Evolutionary conservation across 441 rosid species (phyloP).

Genomic region (Euphorbia schlechtendalii): DNA sequence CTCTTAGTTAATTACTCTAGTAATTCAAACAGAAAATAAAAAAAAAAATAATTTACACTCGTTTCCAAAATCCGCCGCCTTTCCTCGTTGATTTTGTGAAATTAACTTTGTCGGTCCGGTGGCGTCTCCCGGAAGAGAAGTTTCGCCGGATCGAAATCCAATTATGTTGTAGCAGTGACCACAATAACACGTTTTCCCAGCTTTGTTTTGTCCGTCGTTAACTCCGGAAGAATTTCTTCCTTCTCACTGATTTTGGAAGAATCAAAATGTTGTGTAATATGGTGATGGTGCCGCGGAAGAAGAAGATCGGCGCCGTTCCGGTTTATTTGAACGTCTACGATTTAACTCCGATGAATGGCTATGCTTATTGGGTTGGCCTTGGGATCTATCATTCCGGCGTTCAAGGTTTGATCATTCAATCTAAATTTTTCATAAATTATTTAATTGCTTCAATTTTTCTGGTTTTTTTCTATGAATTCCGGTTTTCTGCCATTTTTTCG

Average conservation of each 20-base stretch:
- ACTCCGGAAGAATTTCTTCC: not conserved
- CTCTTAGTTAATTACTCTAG: not conserved
- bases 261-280: slow-evolving; percentile 49
- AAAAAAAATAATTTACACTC: not conserved
- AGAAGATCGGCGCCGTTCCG: slow-evolving; percentile 57
- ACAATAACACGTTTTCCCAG: not conserved
- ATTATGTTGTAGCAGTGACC: not conserved
- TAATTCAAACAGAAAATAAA: too few species aligned
- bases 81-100: too few species aligned
- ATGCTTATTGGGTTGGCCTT: slow-evolving; percentile 94
- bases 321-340: slow-evolving; percentile 91
- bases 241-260: not conserved
- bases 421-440: not conserved
- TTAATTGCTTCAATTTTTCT: not conserved
- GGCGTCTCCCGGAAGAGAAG: slow-evolving; percentile 3
- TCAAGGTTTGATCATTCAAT: slow-evolving; percentile 41
- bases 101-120: slow-evolving; percentile 7
- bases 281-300: slow-evolving; percentile 46
- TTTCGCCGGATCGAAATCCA: slow-evolving; percentile 9
- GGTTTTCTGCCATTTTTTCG: not conserved
- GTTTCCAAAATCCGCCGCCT: slow-evolving; percentile 12
- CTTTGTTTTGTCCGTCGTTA: not conserved
- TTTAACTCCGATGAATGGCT: slow-evolving; percentile 76
- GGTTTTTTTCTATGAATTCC: not conserved
- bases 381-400: slow-evolving; percentile 97